Conservation (phyloP, 2,329 filamentous ascomycete genomes). For the Aspergillus arachidicola region DNA sequence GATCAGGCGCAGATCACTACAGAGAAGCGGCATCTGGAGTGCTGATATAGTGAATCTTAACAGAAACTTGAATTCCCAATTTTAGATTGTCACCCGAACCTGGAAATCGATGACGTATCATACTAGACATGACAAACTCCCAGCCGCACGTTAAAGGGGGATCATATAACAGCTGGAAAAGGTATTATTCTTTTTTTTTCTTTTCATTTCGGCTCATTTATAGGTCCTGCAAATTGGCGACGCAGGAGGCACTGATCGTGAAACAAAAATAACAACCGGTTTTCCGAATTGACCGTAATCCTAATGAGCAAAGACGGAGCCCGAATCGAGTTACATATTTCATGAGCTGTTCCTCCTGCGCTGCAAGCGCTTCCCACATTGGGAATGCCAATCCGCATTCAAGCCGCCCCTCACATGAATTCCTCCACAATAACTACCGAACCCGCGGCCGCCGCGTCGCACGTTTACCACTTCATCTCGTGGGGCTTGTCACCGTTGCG, state of each 20-base stretch:
- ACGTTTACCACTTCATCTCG: conserved; percentile 96
- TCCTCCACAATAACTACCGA: conserved; percentile 45
- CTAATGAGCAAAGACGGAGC: conserved; percentile 41
- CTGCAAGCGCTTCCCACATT: conserved; percentile 27
- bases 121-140: conserved; percentile 39
- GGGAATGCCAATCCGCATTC: conserved; percentile 37
- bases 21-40: not conserved
- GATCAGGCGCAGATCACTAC: not conserved
- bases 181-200: conserved; percentile 42
- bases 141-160: conserved; percentile 25
- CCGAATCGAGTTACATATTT: conserved; percentile 45
- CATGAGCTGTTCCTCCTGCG: conserved; percentile 40
- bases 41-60: conserved; percentile 6
- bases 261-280: conserved; percentile 36
- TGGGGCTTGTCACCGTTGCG: conserved; percentile 99
- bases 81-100: conserved; percentile 36
- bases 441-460: conserved; percentile 41
- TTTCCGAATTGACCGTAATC: conserved; percentile 38
- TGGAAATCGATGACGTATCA: conserved; percentile 37
- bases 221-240: conserved; percentile 36
- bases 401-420: conserved; percentile 40
- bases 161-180: conserved; percentile 32
- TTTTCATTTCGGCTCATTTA: conserved; percentile 38
- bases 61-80: conserved; percentile 27
- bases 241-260: conserved; percentile 31